Base-by-base conservation (phyloP, 768 basidiomycete species). In the Trametes cingulata region DNA sequence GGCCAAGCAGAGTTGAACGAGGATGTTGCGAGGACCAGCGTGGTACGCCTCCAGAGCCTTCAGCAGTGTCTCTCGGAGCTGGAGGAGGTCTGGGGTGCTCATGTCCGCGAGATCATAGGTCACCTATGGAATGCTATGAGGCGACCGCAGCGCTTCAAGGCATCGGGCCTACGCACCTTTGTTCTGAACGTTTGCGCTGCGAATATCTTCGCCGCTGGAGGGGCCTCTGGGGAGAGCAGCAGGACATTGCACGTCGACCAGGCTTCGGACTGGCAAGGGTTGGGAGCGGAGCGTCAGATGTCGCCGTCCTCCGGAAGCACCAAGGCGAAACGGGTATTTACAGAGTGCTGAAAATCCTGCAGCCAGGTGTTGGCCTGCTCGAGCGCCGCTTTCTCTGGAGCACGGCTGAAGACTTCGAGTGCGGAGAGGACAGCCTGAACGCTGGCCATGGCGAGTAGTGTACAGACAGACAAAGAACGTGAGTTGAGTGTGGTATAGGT, bases 281-380 rank as follows among this genome's bases (percentile, higher is more conserved):
- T 55, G 61, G 78, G 77, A 78, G 76, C 78, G 77, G 79, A 78
- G 62, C 77, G 85, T 90, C 80, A 89, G 87, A 87, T 80, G 80
- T 75, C 80, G 67, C 61, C 75, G 82, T 80, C 68, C 40, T 52
- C 51, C 47, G 79, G 75, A 80, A 82, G 78, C 71, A 66, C 82
- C 84, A 76, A 85, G 82, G 83, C 81, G 85, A 86, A 85, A 85
- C 76, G 51, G 79, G 78, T 80, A 90, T 86, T 90, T 87, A 98
- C 96, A 80, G 93, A 95, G 81, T 98, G 95, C 80, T 99, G 96
- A 74, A 98, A 99, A 75, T 95, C 94, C 78, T 95, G 90, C 63
- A 99, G 87, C 95, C 95, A 98, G 66, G 85, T 77, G 78, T 97
- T 98, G 66, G 95, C 96, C 66, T 82, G 83, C 66, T 92, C 90